Evolutionary conservation across 2,329 filamentous ascomycete genomes (phyloP).

Genomic region (Verticillium zaregamsianum): DNA sequence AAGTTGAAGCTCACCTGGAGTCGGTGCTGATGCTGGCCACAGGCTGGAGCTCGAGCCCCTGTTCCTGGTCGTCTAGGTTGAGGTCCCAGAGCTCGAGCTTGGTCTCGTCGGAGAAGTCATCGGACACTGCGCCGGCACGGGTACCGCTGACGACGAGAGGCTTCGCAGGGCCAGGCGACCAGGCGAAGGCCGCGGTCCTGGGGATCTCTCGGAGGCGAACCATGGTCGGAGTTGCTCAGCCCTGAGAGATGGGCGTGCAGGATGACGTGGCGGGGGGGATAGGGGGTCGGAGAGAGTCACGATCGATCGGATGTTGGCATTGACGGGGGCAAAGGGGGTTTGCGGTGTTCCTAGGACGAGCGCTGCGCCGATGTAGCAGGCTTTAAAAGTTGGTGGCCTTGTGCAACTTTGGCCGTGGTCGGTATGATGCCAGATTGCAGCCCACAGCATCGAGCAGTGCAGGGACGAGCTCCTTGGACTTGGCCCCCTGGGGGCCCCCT

Average conservation of each 20-base stretch:
- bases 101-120: slow-evolving; percentile 96
- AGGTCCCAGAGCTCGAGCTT: slow-evolving; percentile 97
- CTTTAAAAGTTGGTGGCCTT: not conserved
- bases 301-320: not conserved
- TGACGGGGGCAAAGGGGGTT: not conserved
- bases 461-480: slow-evolving; percentile 6
- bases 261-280: not conserved
- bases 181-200: slow-evolving; percentile 94
- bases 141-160: slow-evolving; percentile 91
- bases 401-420: slow-evolving; percentile 7
- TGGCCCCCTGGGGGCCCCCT: not conserved
- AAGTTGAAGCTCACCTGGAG: slow-evolving; percentile 63
- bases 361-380: not conserved
- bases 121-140: slow-evolving; percentile 89
- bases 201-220: slow-evolving; percentile 95
- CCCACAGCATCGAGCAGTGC: slow-evolving; percentile 8
- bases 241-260: slow-evolving; percentile 7
- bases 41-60: slow-evolving; percentile 80
- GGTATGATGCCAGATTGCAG: slow-evolving; percentile 17
- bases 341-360: not conserved
- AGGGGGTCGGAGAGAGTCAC: not conserved
- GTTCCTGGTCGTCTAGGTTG: slow-evolving; percentile 70
- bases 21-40: slow-evolving; percentile 81
- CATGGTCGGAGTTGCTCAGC: slow-evolving; percentile 52
- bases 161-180: slow-evolving; percentile 76